phyloP scores from a whole-genome alignment of 2,329 filamentous ascomycete species.

The Sclerotinia subarctica region DNA sequence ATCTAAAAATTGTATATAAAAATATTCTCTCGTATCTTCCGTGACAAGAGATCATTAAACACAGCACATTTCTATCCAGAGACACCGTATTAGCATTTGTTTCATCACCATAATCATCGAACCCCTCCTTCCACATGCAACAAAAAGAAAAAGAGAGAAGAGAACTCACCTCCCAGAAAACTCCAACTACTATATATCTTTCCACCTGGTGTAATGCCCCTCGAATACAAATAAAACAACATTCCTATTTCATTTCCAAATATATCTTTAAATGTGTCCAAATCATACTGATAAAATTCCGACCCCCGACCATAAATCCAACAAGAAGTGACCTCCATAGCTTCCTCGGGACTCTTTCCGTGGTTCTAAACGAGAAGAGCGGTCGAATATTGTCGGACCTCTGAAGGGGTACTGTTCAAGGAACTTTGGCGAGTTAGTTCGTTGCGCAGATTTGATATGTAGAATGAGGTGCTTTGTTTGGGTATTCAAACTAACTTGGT shows the following conservation, averaged over 20 bases:
- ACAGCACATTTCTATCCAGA: too few relatives aligned
- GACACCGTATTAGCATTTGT: not conserved
- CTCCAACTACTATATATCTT: accelerated
- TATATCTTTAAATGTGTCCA: not conserved
- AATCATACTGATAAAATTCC: constrained; percentile 11
- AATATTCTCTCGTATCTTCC: not conserved
- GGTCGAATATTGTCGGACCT: not conserved
- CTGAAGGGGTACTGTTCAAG: not conserved
- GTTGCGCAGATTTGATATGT: not conserved
- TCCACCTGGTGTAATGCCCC: not conserved
- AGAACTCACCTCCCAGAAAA: accelerated
- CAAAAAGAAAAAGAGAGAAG: too few relatives aligned
- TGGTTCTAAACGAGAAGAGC: constrained; percentile 10
- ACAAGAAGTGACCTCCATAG: not conserved
- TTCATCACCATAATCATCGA: not conserved
- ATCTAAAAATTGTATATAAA: too few relatives aligned
- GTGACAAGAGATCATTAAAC: not conserved
- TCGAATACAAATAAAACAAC: constrained; percentile 8
- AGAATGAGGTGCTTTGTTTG: not conserved
- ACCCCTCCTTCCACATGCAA: not conserved
- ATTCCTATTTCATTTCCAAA: constrained; percentile 5
- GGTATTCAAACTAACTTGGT: not conserved
- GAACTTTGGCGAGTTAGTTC: not conserved
- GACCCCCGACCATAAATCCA: constrained; percentile 9
- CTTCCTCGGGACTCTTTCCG: accelerated